A percentile compares a stretch with the other conserved stretches of the same genome.
These are phyloP conservation scores for Hypoxylon subgilvum DNA, from an alignment of 495 filamentous ascomycete genomes.

Conservation along the genomic window DNA sequence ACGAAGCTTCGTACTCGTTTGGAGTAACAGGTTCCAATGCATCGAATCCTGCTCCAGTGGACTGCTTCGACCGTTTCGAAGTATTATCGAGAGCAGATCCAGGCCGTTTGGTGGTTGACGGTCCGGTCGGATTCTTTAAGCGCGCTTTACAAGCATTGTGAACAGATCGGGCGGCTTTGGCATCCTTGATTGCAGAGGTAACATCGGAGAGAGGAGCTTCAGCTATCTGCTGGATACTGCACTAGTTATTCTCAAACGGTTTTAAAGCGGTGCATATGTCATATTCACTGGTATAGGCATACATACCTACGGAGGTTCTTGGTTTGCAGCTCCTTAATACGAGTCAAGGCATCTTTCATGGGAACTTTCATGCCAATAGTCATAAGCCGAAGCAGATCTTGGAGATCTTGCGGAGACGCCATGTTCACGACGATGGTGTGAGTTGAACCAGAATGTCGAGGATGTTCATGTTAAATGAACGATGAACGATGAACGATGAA, in stretches of 20 bases:
- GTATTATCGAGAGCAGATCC: conserved; percentile 36
- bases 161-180: conserved; percentile 70
- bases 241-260: conserved; percentile 20
- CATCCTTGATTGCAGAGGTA: conserved; percentile 67
- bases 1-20: conserved; percentile 66
- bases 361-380: conserved; percentile 74
- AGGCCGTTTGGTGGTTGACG: conserved; percentile 46
- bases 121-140: conserved; percentile 48
- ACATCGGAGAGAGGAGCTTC: conserved; percentile 61
- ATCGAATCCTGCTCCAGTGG: conserved; percentile 33
- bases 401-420: conserved; percentile 65
- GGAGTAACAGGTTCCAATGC: conserved; percentile 57
- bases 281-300: neutral
- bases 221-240: conserved; percentile 66
- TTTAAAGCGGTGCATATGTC: neutral
- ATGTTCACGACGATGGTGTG: conserved; percentile 44
- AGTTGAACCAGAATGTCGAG: no score
- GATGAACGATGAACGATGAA: conserved; percentile 1
- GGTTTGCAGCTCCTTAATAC: conserved; percentile 69
- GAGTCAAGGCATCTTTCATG: conserved; percentile 71
- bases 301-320: conserved; percentile 67
- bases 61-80: conserved; percentile 54
- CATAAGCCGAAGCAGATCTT: conserved; percentile 76
- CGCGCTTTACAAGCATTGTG: conserved; percentile 72
- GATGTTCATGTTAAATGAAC: neutral